Evolutionary conservation across 805 yeast genomes (phyloP), one percentile per base, ranked within the genome.

Genomic region (Suhomyces kilbournensis): DNA sequence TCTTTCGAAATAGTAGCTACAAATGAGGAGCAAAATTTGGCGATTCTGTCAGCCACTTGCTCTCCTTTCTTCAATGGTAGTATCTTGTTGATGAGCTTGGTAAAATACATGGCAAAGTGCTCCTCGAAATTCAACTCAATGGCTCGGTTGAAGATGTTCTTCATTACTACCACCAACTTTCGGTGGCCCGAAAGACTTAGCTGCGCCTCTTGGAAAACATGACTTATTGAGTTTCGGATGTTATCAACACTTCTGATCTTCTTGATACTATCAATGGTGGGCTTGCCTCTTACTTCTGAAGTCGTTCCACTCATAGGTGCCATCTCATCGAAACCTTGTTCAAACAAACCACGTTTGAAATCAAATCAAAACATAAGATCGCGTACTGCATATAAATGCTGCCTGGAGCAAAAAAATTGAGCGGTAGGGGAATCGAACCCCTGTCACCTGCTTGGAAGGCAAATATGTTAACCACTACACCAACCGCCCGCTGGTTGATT

Each of bases 381-480:
- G 23, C 42, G 42, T 38, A 35, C 48, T 38, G 44, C 49, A 46
- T 46, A 46, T n/a, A 32, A 19, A 2, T n/a, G 7, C 2, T 3
- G n/a, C 7, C 1, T 5, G 23, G 7, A 14, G 32, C 35, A 28
- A 5, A 23, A 28, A 43, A 70, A 69, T 56, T 83, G 90, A 85
- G 84, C 83, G 85, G 85, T 84, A 83, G 86, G 90, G 87, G 93
- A 86, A 84, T 86, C 91, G 93, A 86, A 86, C 93, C 90, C 92
- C 81, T 85, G 90, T 83, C 92, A 77, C 86, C 83, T 83, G 90
- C 92, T 86, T 86, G 92, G 92, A 86, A 86, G 91, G 91, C 90
- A 83, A 82, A 83, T 77, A 86, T 86, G 89, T 83, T 86, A 84
- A 83, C 93, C 92, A 84, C 89, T 86, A 86, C 90, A 86, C 93